Evolutionary conservation across 371 early-diverging fungal genomes (phyloP), one percentile per base, ranked within the genome.

Genomic region (Conidiobolus incongruus): DNA sequence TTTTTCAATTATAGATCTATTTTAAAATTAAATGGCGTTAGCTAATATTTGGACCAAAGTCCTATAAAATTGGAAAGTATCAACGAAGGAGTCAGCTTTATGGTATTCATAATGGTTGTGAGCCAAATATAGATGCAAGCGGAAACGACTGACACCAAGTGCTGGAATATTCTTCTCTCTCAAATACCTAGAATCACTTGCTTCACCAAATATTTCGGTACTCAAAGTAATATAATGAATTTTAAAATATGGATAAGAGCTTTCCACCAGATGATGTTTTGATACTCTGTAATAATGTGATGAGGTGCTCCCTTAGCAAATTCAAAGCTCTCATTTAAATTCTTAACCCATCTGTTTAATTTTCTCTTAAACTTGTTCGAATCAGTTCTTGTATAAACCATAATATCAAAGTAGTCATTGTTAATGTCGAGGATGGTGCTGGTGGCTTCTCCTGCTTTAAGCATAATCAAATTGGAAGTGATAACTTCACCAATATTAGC

Each of bases 31-130:
- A n/a, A n/a, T n/a, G n/a, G n/a, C n/a, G n/a, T n/a, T n/a, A n/a
- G n/a, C n/a, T n/a, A n/a, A n/a, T n/a, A n/a, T n/a, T n/a, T n/a
- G n/a, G n/a, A n/a, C n/a, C n/a, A n/a, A n/a, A n/a, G n/a, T n/a
- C n/a, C n/a, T 43, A 47, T 80, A 81, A 33, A 73, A 77, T 7
- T 61, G 60, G 33, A 78, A 63, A 24, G 73, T 79, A 30, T 65
- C 67, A 37, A 75, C 40, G 45, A 72, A 68, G 31, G 60, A 52
- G 35, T 65, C 59, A 53, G 77, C 72, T 54, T 64, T 66, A 46
- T 80, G 62, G 29, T 64, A 71, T 59, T 81, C 82, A 53, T 81
- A 63, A 50, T 80, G 76, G 55, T 75, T 76, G 46, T 81, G 82
- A 34, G 81, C 58, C 35, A 79, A 51, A 23, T 77, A 58, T 4